Base-by-base conservation (phyloP, 31 red algal species). In the Porphyra umbilicalis region DNA sequence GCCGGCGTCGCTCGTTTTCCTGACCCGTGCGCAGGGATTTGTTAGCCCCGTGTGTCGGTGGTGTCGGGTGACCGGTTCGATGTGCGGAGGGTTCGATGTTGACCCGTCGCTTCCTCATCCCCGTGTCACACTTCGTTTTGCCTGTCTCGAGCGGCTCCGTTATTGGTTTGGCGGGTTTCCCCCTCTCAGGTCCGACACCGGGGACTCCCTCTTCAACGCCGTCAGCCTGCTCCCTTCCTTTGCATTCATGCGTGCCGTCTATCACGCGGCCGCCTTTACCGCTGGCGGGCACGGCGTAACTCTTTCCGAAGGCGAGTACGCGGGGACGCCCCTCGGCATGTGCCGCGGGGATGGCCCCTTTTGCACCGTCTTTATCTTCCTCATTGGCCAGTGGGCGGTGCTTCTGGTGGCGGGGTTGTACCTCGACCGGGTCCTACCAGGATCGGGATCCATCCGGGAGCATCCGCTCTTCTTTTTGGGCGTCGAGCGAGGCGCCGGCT, bases 171-270 rank as follows among this genome's bases (percentile, higher is more conserved):
- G n/a, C n/a, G n/a, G n/a, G n/a, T n/a, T n/a, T n/a, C n/a, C n/a
- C n/a, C n/a, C n/a, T n/a, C n/a, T n/a, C 85, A 35, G 33, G 39
- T 30, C 33, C 31, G 67, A 76, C 32, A 80, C 83, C 25, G 79
- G 75, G 31, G 88, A 91, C 38, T 76, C 79, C 6, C 78, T 87
- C 34, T 92, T 92, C 82, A 74, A 83, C 76, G 83, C 95, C 11
- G 89, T 92, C 15, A 93, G 91, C 88, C 71, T 98, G 15, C 83
- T 98, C 29, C 95, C 95, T 33, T 92, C 92, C 9, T 98, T 98
- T 87, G 86, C 91, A 6, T 94, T 88, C 83, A 82, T 98, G 67
- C 85, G 91, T 32, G 83, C 83, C 13, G 84, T 98, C 6, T 98
- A 94, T 77, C 94, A 85, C 42, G 92, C 92, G 1, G 95, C 89